Evolutionary conservation across 2,329 filamentous ascomycete species (phyloP).

Genomic region (Aspergillus vadensis): DNA sequence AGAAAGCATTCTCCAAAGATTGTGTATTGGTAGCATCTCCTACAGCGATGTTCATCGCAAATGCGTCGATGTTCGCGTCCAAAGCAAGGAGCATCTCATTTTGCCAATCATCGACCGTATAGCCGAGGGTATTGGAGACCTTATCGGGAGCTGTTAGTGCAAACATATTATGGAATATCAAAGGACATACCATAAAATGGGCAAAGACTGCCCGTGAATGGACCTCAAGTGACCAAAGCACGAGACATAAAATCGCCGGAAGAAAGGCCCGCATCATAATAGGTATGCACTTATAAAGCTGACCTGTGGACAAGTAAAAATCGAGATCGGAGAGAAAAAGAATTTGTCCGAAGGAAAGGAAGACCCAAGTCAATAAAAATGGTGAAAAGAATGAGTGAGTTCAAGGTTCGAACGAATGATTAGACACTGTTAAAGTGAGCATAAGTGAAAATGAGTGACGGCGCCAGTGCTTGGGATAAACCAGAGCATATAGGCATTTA

Average conservation of each 20-base stretch:
- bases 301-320: background rate
- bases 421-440: background rate
- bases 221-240: background rate
- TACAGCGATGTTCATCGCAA: slow-evolving; percentile 42
- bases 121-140: slow-evolving; percentile 1
- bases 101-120: background rate
- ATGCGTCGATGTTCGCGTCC: slow-evolving; percentile 42
- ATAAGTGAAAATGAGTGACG: background rate
- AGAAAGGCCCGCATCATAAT: background rate
- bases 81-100: slow-evolving; percentile 38
- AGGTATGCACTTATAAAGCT: background rate
- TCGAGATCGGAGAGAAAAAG: too few species aligned
- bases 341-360: too few species aligned
- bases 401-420: background rate
- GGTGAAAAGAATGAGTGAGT: background rate
- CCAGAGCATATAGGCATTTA: background rate
- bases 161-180: background rate
- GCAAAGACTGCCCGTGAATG: background rate
- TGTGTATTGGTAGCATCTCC: slow-evolving; percentile 25
- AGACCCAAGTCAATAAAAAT: background rate
- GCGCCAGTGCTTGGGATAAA: background rate
- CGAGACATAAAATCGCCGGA: background rate
- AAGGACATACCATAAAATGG: background rate
- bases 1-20: slow-evolving; percentile 27
- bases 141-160: background rate